phyloP scores from a whole-genome alignment of 495 filamentous ascomycete genomes.

The Friedmanniomyces endolithicus region DNA sequence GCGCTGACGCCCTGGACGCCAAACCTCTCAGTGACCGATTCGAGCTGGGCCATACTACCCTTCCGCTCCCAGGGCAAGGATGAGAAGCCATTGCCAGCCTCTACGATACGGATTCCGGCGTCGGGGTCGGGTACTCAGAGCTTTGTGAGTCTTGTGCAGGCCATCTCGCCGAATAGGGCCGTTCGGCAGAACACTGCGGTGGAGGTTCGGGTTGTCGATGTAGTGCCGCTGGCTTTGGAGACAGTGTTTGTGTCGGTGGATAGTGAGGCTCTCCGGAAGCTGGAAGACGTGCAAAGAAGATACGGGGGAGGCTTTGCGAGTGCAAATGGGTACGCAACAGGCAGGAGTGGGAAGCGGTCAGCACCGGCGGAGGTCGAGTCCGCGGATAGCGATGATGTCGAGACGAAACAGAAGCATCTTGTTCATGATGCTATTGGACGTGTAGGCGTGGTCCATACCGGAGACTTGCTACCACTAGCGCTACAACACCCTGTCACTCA shows the following conservation, averaged over 20 bases:
- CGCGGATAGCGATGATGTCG: conserved; percentile 20
- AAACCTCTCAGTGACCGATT: conserved; percentile 38
- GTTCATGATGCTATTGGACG: conserved; percentile 59
- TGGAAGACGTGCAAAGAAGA: conserved; percentile 49
- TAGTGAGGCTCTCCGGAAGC: conserved; percentile 51
- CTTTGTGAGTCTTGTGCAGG: conserved; percentile 51
- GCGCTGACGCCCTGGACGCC: conserved; percentile 76
- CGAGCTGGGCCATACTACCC: conserved; percentile 78
- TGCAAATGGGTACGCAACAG: conserved; percentile 31
- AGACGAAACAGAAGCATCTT: conserved; percentile 60
- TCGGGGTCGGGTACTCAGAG: conserved; percentile 64
- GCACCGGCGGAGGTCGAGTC: not conserved
- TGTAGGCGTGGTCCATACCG: conserved; percentile 65
- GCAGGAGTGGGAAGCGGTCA: conserved; percentile 14
- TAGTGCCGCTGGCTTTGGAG: conserved; percentile 64
- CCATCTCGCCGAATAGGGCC: conserved; percentile 48
- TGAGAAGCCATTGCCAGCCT: conserved; percentile 46
- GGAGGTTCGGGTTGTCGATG: conserved; percentile 72
- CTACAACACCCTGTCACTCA: conserved; percentile 83
- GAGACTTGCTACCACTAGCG: conserved; percentile 72
- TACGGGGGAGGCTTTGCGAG: conserved; percentile 49
- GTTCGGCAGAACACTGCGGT: conserved; percentile 38
- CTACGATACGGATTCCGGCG: conserved; percentile 73
- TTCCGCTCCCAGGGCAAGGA: conserved; percentile 38
- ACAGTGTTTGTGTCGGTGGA: conserved; percentile 78